These are phyloP conservation scores for Acacia confusa DNA, from an alignment of 306 rosid species.

Conservation along the genomic window DNA sequence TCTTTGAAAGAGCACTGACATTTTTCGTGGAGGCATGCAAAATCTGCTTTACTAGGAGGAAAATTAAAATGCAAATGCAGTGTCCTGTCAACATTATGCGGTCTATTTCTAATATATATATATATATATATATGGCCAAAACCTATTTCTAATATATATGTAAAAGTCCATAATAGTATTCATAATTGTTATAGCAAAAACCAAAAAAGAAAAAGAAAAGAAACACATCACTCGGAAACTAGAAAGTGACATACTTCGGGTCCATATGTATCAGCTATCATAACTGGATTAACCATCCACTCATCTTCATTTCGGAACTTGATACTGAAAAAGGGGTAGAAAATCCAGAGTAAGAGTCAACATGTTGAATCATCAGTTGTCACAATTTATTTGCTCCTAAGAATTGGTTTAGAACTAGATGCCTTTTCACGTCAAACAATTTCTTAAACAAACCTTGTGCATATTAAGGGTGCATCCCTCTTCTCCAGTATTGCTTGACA, in stretches of 20 bases:
- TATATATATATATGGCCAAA: background rate
- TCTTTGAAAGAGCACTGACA: background rate
- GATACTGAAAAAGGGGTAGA: constrained; percentile 54
- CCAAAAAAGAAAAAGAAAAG: background rate
- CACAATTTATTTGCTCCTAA: background rate
- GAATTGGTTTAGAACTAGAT: constrained; percentile 16
- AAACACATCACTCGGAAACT: background rate
- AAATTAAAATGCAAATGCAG: constrained; percentile 2
- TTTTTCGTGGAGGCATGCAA: constrained; percentile 21
- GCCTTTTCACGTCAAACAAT: constrained; percentile 18
- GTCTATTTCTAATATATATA: background rate
- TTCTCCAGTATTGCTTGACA: constrained; percentile 82
- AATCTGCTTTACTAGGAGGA: background rate
- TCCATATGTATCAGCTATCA: constrained; percentile 82
- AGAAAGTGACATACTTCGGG: constrained; percentile 66
- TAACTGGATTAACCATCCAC: constrained; percentile 88
- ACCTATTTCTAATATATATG: background rate
- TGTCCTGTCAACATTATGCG: background rate
- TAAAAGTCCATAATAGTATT: background rate
- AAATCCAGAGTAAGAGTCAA: constrained; percentile 1
- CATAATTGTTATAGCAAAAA: background rate
- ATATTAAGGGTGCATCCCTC: constrained; percentile 80
- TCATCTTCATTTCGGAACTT: constrained; percentile 69
- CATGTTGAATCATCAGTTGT: constrained; percentile 24
- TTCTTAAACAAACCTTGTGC: constrained; percentile 63